Percentiles rank a stretch among this genome's conserved stretches.
These are phyloP conservation scores for Perilla frutescens DNA, from an alignment of 257 asterid genomes.

Conservation along the genomic window DNA sequence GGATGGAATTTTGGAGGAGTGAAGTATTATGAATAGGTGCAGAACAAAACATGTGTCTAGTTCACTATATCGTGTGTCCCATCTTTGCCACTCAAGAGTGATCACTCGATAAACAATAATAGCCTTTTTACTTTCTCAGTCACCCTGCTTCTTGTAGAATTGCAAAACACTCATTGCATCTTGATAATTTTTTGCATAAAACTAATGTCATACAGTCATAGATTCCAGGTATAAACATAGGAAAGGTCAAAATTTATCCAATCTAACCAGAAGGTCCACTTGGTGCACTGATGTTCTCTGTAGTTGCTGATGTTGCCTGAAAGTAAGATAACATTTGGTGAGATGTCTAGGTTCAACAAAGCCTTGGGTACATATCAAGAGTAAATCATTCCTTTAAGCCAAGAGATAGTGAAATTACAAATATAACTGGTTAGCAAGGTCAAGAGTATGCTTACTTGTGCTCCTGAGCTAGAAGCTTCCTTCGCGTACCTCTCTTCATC, in stretches of 20 bases:
- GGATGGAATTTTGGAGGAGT: neutral
- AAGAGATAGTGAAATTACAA: neutral
- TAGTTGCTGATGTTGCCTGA: slow-evolving; percentile 64
- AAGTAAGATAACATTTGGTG: slow-evolving; percentile 28
- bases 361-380: neutral
- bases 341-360: slow-evolving; percentile 21
- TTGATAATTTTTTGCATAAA: neutral
- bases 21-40: neutral
- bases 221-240: too few relatives aligned
- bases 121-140: neutral
- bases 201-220: neutral
- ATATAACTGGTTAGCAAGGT: slow-evolving; percentile 17
- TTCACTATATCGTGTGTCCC: too few relatives aligned
- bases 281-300: slow-evolving; percentile 49
- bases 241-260: slow-evolving; percentile 8
- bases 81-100: neutral
- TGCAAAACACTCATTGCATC: neutral
- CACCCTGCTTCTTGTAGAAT: neutral
- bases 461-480: slow-evolving; percentile 87
- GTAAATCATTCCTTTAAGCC: slow-evolving; percentile 4
- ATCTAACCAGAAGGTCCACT: slow-evolving; percentile 74
- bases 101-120: neutral
- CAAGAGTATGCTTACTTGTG: slow-evolving; percentile 59
- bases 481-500: slow-evolving; percentile 75
- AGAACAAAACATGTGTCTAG: neutral